Percentiles rank a stretch among this genome's conserved stretches.
phyloP scores from a whole-genome alignment of 495 filamentous ascomycete species.

The Lepidopterella palustris region DNA sequence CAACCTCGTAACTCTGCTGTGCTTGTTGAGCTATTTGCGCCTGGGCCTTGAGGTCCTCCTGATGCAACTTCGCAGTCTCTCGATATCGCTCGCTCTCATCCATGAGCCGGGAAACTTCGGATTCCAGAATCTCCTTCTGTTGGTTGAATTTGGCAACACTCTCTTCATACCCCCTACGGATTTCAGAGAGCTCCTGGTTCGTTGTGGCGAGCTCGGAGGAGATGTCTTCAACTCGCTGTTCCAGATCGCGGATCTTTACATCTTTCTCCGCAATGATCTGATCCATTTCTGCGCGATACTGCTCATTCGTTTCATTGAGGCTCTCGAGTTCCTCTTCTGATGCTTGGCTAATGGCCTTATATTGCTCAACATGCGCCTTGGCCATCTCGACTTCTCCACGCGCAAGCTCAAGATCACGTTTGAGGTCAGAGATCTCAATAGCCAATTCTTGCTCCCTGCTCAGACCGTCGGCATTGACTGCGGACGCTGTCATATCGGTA shows the following conservation, averaged over 20 bases:
- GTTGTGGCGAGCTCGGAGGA: slow-evolving; percentile 69
- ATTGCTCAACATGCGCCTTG: slow-evolving; percentile 73
- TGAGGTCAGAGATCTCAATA: slow-evolving; percentile 75
- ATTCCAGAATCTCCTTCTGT: slow-evolving; percentile 66
- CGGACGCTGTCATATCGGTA: slow-evolving; percentile 31
- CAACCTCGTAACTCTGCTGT: slow-evolving; percentile 90
- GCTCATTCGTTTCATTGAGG: slow-evolving; percentile 72
- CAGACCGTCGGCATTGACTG: slow-evolving; percentile 46
- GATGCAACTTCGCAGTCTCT: slow-evolving; percentile 69
- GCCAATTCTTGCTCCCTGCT: slow-evolving; percentile 78
- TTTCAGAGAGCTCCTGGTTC: slow-evolving; percentile 67
- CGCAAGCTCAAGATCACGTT: slow-evolving; percentile 69
- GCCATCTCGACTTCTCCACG: slow-evolving; percentile 70
- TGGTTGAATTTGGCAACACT: slow-evolving; percentile 65
- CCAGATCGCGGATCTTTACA: slow-evolving; percentile 65
- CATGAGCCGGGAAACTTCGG: slow-evolving; percentile 73
- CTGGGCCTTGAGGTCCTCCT: slow-evolving; percentile 86
- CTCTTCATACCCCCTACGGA: slow-evolving; percentile 73
- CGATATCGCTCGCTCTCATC: slow-evolving; percentile 77
- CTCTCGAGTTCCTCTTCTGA: slow-evolving; percentile 84
- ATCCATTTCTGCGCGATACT: slow-evolving; percentile 80
- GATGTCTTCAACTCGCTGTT: slow-evolving; percentile 75
- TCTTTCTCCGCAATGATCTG: slow-evolving; percentile 64
- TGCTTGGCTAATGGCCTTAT: slow-evolving; percentile 78
- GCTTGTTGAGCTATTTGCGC: slow-evolving; percentile 87